These are phyloP conservation scores for Globisporangium emineosum DNA, from an alignment of 352 stramenopile genomes.

Conservation along the genomic window DNA sequence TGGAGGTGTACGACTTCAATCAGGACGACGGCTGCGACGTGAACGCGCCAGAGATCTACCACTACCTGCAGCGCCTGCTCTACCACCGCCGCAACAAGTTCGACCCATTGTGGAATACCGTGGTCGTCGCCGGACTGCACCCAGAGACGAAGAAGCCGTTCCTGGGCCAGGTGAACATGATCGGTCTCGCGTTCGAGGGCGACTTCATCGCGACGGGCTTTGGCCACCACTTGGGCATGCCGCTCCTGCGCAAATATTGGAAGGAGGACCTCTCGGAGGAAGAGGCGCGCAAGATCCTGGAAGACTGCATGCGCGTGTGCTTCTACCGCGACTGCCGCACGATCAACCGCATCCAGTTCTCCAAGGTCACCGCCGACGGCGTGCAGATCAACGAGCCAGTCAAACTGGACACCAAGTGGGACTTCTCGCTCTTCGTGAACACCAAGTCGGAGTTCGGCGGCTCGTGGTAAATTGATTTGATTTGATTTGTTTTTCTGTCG, in stretches of 20 bases:
- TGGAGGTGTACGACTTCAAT: conserved; percentile 95
- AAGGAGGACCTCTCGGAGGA: conserved; percentile 90
- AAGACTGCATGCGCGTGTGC: conserved; percentile 97
- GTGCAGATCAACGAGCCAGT: conserved; percentile 93
- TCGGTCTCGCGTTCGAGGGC: conserved; percentile 96
- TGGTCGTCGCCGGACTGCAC: conserved; percentile 94
- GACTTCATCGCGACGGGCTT: conserved; percentile 98
- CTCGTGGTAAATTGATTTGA: conserved; percentile 71
- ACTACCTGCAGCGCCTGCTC: conserved; percentile 97
- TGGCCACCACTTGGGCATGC: conserved; percentile 95
- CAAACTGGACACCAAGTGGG: conserved; percentile 95
- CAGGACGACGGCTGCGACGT: conserved; percentile 94
- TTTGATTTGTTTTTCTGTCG: conserved; percentile 1
- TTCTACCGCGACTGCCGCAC: conserved; percentile 99
- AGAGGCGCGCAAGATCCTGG: conserved; percentile 92
- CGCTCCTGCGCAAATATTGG: conserved; percentile 96
- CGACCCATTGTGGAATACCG: conserved; percentile 98
- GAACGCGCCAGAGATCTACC: conserved; percentile 93
- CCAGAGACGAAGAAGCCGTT: conserved; percentile 90
- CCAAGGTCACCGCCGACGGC: conserved; percentile 90
- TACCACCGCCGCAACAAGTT: conserved; percentile 99
- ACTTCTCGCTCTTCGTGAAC: conserved; percentile 85
- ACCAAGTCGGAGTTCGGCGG: conserved; percentile 86
- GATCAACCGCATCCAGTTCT: conserved; percentile 97
- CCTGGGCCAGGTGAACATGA: conserved; percentile 97